A percentile compares a stretch with the other conserved stretches of the same genome.
Evolutionary conservation across 768 basidiomycete species (phyloP).

Genomic region (Kwoniella heveanensis): DNA sequence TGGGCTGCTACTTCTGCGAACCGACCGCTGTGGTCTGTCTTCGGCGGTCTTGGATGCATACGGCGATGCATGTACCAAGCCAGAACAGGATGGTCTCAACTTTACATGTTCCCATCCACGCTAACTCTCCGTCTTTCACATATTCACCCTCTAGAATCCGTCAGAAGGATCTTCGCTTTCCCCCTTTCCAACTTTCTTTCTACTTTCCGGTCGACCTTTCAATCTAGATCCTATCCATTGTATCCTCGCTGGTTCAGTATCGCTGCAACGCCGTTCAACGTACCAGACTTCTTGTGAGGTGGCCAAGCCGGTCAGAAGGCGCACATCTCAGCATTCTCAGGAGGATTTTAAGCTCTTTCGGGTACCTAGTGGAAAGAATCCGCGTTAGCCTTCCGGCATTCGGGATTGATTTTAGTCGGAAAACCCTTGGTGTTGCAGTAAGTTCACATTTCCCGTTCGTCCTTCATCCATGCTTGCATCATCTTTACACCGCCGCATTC

Average conservation of each 20-base stretch:
- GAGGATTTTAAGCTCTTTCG: not conserved
- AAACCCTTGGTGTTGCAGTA: not conserved
- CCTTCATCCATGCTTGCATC: not conserved
- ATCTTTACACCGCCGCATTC: not conserved
- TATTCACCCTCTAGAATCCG: not conserved
- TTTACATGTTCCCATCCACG: not conserved
- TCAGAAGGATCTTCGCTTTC: not conserved
- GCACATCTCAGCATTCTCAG: not conserved
- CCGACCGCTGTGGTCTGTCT: not conserved
- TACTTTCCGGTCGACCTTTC: not conserved
- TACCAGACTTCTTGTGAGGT: not conserved
- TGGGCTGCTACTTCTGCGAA: too few relatives aligned
- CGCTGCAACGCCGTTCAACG: not conserved
- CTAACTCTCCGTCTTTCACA: not conserved
- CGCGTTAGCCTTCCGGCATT: not conserved
- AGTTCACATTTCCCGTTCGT: slow-evolving; percentile 1
- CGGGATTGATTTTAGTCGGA: not conserved
- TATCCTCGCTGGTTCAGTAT: too few relatives aligned
- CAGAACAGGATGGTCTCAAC: not conserved
- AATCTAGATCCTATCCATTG: not conserved
- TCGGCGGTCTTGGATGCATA: not conserved
- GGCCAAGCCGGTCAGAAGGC: not conserved
- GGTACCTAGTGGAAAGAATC: not conserved
- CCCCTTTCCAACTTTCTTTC: not conserved
- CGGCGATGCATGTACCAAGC: not conserved